These are phyloP conservation scores for Vaccinium vitisidaea DNA, from an alignment of 148 eudicot genomes.

Conservation along the genomic window DNA sequence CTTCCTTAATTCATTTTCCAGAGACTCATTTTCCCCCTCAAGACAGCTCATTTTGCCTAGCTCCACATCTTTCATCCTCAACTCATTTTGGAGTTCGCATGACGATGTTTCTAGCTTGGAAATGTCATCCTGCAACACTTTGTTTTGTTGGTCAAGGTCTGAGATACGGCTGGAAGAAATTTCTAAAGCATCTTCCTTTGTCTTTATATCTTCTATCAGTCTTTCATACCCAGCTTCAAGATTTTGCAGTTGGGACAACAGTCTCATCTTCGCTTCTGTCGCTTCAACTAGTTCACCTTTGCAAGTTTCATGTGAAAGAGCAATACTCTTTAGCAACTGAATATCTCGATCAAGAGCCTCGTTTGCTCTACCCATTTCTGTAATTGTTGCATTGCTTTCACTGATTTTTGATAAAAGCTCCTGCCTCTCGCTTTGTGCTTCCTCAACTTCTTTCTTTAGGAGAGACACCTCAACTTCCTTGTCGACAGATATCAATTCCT, in stretches of 20 bases:
- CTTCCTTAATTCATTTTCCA: constrained; percentile 29
- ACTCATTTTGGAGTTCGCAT: constrained; percentile 29
- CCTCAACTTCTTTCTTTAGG: constrained; percentile 35
- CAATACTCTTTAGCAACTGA: constrained; percentile 20
- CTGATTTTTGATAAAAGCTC: constrained; percentile 21
- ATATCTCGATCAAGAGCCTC: constrained; percentile 28
- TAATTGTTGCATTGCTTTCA: constrained; percentile 14
- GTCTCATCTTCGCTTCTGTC: constrained; percentile 33
- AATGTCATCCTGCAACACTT: constrained; percentile 23
- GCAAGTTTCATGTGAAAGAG: constrained; percentile 22
- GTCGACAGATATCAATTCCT: constrained; percentile 43
- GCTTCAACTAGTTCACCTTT: constrained; percentile 30
- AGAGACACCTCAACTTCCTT: constrained; percentile 40
- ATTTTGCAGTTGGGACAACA: constrained; percentile 31
- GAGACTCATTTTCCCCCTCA: constrained; percentile 37
- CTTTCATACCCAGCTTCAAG: constrained; percentile 29
- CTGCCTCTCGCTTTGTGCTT: constrained; percentile 22
- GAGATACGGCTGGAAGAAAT: constrained; percentile 28
- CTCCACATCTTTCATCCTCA: constrained; percentile 33
- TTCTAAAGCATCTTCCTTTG: constrained; percentile 37
- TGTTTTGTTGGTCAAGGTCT: constrained; percentile 33
- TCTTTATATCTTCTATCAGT: constrained; percentile 25
- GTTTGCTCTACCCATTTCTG: constrained; percentile 18
- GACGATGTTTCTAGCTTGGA: constrained; percentile 25
- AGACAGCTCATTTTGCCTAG: constrained; percentile 33